Conservation (phyloP, 2,329 filamentous ascomycete species). For the Tolypocladium nubicola region DNA sequence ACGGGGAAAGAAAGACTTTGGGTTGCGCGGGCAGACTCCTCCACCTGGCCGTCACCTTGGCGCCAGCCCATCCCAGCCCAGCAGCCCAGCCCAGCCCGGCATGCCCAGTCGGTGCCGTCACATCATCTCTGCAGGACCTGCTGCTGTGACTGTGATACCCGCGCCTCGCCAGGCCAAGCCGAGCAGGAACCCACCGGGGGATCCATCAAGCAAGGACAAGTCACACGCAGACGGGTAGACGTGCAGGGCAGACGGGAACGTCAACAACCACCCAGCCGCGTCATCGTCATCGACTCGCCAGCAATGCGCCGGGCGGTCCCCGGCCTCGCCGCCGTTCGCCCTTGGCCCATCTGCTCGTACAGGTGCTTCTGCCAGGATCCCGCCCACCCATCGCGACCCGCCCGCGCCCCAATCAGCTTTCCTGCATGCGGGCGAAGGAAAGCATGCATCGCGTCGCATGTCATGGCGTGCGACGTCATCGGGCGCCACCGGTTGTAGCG, state of each 20-base stretch:
- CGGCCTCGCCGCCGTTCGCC: background rate
- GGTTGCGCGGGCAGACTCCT: background rate
- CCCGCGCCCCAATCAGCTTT: background rate
- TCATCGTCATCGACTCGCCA: slow-evolving; percentile 25
- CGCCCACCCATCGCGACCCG: background rate
- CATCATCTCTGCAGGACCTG: background rate
- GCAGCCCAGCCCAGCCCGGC: background rate
- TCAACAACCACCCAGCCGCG: slow-evolving; percentile 10
- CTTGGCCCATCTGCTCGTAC: background rate
- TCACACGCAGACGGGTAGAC: background rate
- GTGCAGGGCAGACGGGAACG: background rate
- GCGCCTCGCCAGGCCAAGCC: background rate
- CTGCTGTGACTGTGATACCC: background rate
- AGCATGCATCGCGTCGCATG: background rate
- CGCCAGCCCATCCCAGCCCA: background rate
- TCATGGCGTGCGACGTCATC: background rate
- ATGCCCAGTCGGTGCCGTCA: background rate
- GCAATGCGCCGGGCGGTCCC: background rate
- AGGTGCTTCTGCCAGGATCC: background rate
- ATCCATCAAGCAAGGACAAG: background rate
- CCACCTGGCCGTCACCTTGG: background rate
- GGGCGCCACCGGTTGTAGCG: background rate
- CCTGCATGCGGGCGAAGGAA: background rate
- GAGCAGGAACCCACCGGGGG: background rate
- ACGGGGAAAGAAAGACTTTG: background rate